A percentile compares a stretch with the other conserved stretches of the same genome.
phyloP scores from a whole-genome alignment of 352 stramenopile genomes.

The Phytophthora multivora region DNA sequence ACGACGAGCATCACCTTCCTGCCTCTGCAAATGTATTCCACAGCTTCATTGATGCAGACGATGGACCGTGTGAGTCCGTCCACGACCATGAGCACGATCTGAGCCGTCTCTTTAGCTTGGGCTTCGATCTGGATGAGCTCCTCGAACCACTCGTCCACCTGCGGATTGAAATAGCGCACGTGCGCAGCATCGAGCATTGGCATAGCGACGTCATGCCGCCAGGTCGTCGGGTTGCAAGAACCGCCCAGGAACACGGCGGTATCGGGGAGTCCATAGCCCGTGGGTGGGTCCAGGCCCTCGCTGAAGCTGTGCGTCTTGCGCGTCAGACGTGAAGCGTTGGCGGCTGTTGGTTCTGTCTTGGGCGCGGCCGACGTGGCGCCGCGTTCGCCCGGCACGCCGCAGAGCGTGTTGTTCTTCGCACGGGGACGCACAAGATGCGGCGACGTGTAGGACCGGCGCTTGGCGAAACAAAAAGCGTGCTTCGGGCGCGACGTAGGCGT shows the following conservation, averaged over 20 bases:
- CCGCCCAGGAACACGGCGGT: conserved; percentile 84
- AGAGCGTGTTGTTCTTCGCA: conserved; percentile 32
- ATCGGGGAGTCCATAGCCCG: conserved; percentile 36
- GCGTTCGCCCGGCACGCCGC: conserved; percentile 4
- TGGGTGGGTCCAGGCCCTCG: conserved; percentile 43
- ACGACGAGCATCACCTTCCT: conserved; percentile 81
- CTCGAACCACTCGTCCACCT: conserved; percentile 90
- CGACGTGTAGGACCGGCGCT: conserved; percentile 69
- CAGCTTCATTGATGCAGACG: conserved; percentile 87
- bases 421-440: conserved; percentile 50
- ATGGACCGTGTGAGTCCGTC: conserved; percentile 79
- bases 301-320: conserved; percentile 64
- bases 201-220: conserved; percentile 78
- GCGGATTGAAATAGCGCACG: conserved; percentile 88
- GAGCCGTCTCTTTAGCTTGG: conserved; percentile 79
- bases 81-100: conserved; percentile 88
- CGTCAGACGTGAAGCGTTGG: conserved; percentile 19
- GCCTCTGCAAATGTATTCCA: conserved; percentile 86
- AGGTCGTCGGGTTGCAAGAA: conserved; percentile 91
- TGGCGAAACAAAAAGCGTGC: conserved; percentile 47
- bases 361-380: not conserved
- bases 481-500: conserved; percentile 27
- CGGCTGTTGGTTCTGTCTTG: conserved; percentile 13
- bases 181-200: conserved; percentile 67
- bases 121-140: conserved; percentile 86